Conservation (phyloP, 345 rosid species). For the thale cress (Arabidopsis thaliana) region TAIR10.1 NC_003074.8:20333501-20334000, state of each 20-base stretch:
- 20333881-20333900: constrained; percentile 46
- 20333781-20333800: constrained; percentile 67
- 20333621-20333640: background rate
- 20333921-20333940: constrained; percentile 58
- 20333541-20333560: constrained; percentile 56
- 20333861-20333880: constrained; percentile 65
- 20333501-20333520: constrained; percentile 59
- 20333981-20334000: constrained; percentile 3
- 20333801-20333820: constrained; percentile 69
- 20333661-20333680: constrained; percentile 15
- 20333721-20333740: constrained; percentile 14
- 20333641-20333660: constrained; percentile 29
- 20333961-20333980: constrained; percentile 34
- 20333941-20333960: constrained; percentile 69
- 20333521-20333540: constrained; percentile 58
- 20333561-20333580: constrained; percentile 62
- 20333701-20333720: background rate
- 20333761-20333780: constrained; percentile 60
- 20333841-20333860: constrained; percentile 69
- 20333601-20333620: constrained; percentile 11
- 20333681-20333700: constrained; percentile 3
- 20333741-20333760: constrained; percentile 38
- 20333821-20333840: constrained; percentile 83
- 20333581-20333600: constrained; percentile 50
- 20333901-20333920: constrained; percentile 55